phyloP scores from a whole-genome alignment of 192 early-diverging fungal species.

The Coemansia sp. region DNA sequence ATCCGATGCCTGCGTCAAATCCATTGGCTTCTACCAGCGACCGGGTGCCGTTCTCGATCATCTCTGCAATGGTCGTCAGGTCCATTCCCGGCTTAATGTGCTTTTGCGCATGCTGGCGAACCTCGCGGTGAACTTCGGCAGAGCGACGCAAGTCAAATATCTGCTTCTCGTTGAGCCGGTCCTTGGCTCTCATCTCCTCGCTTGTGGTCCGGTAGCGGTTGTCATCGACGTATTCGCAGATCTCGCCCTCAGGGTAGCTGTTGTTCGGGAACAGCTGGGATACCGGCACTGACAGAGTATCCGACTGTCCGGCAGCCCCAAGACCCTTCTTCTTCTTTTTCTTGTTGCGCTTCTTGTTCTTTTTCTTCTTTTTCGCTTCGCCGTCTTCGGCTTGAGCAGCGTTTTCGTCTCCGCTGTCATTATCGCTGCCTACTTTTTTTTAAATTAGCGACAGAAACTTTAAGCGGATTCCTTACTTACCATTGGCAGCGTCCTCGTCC shows the following conservation, averaged over 20 bases:
- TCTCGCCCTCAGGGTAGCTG: slow-evolving; percentile 80
- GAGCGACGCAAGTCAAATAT: slow-evolving; percentile 82
- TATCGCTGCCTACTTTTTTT: slow-evolving; percentile 7
- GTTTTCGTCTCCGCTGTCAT: slow-evolving; percentile 6
- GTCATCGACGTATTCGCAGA: slow-evolving; percentile 82
- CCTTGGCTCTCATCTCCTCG: slow-evolving; percentile 88
- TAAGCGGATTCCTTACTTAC: slow-evolving; percentile 4
- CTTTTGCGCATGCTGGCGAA: slow-evolving; percentile 76
- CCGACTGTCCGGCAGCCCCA: slow-evolving; percentile 56
- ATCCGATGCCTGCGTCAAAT: slow-evolving; percentile 82
- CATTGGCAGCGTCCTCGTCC: slow-evolving; percentile 7
- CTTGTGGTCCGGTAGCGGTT: slow-evolving; percentile 85
- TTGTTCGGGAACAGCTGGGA: slow-evolving; percentile 75
- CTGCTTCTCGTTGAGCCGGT: slow-evolving; percentile 67
- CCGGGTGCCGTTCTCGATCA: slow-evolving; percentile 94
- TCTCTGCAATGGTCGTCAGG: slow-evolving; percentile 88
- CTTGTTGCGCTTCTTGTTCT: slow-evolving; percentile 68
- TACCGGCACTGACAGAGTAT: slow-evolving; percentile 71
- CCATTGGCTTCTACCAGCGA: slow-evolving; percentile 83
- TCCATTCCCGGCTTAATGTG: slow-evolving; percentile 92
- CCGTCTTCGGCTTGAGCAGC: slow-evolving; percentile 3
- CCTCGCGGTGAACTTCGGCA: slow-evolving; percentile 94
- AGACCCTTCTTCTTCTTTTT: slow-evolving; percentile 58
- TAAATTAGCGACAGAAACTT: background rate
- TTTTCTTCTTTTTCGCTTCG: slow-evolving; percentile 47